Evolutionary conservation across 495 filamentous ascomycete species (phyloP).

Genomic region (Neurospora tetrasperma): DNA sequence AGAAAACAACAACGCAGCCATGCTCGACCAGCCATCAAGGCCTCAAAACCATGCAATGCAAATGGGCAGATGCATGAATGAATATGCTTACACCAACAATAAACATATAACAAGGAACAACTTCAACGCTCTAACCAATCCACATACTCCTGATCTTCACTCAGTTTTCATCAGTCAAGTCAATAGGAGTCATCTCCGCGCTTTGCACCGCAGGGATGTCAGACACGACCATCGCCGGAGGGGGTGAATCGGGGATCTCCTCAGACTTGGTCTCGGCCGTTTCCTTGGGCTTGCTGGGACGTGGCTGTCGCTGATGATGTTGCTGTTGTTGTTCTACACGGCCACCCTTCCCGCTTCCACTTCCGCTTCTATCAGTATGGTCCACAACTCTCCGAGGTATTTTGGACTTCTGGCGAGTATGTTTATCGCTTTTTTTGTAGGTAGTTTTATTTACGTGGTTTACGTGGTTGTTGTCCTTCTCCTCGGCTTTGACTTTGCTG

Average conservation of each 20-base stretch:
- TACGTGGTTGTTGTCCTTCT: background rate
- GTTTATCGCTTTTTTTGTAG: background rate
- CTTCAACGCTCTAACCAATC: background rate
- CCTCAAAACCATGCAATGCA: background rate
- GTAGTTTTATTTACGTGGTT: background rate
- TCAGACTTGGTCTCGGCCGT: background rate
- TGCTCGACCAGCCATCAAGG: background rate
- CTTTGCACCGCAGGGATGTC: background rate
- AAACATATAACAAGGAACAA: background rate
- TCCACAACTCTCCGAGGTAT: background rate
- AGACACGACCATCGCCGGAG: background rate
- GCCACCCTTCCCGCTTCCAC: background rate
- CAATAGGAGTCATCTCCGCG: background rate
- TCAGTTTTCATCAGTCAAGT: conserved; percentile 1
- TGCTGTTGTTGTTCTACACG: background rate
- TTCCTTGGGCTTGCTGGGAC: background rate
- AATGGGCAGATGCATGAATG: background rate
- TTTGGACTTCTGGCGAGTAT: background rate
- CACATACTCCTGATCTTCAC: too few species aligned
- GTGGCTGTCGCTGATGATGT: background rate
- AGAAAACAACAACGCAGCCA: background rate
- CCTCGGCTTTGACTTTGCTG: background rate
- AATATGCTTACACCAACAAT: background rate
- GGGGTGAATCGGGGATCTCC: background rate
- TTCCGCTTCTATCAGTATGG: background rate